Evolutionary conservation across 805 yeast genomes (phyloP).

Genomic region (Candida xyloterini): DNA sequence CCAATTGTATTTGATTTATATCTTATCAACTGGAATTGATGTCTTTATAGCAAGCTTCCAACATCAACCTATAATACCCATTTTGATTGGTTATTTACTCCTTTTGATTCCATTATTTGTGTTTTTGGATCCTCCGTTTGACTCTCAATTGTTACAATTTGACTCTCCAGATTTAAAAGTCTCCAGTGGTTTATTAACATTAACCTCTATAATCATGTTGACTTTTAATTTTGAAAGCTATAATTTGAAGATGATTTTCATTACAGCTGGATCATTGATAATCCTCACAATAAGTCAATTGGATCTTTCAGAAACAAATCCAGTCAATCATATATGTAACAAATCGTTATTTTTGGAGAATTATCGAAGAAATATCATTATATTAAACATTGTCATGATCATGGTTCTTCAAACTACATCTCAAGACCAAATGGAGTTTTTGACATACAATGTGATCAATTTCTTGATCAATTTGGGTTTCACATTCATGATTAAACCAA

Average conservation of each 20-base stretch:
- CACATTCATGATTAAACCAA: constrained; percentile 16
- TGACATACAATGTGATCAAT: constrained; percentile 10
- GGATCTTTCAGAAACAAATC: constrained; percentile 20
- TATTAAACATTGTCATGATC: constrained; percentile 19
- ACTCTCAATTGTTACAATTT: not conserved
- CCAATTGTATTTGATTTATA: constrained; percentile 21
- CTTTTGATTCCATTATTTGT: constrained; percentile 20
- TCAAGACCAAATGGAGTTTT: constrained; percentile 1
- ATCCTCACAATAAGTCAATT: constrained; percentile 31
- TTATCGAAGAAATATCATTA: constrained; percentile 24
- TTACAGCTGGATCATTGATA: constrained; percentile 30
- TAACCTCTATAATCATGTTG: constrained; percentile 13
- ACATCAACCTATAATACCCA: not conserved
- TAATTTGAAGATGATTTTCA: constrained; percentile 30
- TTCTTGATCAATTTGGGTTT: constrained; percentile 14
- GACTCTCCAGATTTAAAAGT: constrained; percentile 13
- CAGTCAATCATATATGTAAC: constrained; percentile 21
- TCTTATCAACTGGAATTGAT: constrained; percentile 17
- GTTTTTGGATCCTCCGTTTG: constrained; percentile 17
- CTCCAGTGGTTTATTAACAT: constrained; percentile 9
- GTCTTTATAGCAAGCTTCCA: not conserved
- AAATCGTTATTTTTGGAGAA: constrained; percentile 22
- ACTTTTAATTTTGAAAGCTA: constrained; percentile 16
- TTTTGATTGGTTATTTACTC: constrained; percentile 19
- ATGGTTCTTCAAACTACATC: constrained; percentile 15